phyloP scores from a whole-genome alignment of 176 grass and related monocot genomes.

The Ensete ventricosum region DNA sequence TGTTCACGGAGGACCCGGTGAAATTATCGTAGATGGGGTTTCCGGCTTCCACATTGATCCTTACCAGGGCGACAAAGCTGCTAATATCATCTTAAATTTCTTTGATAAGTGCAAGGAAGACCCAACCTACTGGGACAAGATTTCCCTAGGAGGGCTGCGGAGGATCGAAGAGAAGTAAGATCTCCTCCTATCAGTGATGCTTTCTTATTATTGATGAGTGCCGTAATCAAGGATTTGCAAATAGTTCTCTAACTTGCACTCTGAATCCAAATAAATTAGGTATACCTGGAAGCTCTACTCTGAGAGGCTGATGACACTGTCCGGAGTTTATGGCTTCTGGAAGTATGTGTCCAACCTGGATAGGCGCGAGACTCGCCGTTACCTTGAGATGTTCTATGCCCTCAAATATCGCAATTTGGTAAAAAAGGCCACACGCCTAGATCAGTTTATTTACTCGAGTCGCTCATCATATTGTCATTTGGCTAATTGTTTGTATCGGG shows the following conservation, averaged over 20 bases:
- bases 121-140: slow-evolving; percentile 56
- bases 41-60: slow-evolving; percentile 94
- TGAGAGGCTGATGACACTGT: slow-evolving; percentile 91
- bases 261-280: slow-evolving; percentile 23
- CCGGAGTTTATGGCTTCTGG: slow-evolving; percentile 91
- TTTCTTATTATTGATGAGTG: neutral
- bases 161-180: slow-evolving; percentile 93
- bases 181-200: neutral
- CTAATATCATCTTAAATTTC: slow-evolving; percentile 67
- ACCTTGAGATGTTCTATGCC: slow-evolving; percentile 97
- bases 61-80: slow-evolving; percentile 81
- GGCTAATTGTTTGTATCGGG: neutral
- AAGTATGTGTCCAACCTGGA: slow-evolving; percentile 96
- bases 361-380: slow-evolving; percentile 81
- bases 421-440: neutral
- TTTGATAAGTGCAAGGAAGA: slow-evolving; percentile 68
- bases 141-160: slow-evolving; percentile 59
- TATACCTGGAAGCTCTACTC: slow-evolving; percentile 97
- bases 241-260: too few relatives aligned
- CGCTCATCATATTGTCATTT: neutral
- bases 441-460: neutral
- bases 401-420: slow-evolving; percentile 93
- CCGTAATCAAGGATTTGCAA: neutral
- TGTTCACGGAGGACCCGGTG: slow-evolving; percentile 66
- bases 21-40: slow-evolving; percentile 79